phyloP scores from a whole-genome alignment of 169 alveolate species.

The Plasmodium reichenowi region DNA sequence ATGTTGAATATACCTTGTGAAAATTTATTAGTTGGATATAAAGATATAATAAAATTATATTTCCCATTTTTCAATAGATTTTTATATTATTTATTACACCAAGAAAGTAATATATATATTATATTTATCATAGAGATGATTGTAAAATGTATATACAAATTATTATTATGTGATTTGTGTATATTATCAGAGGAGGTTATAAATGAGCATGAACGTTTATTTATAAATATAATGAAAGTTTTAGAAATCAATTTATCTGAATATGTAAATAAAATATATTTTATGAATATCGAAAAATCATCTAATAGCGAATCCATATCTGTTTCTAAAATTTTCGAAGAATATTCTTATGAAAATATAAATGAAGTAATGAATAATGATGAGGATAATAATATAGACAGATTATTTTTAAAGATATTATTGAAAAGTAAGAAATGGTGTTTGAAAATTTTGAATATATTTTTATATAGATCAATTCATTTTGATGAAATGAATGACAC shows the following conservation, averaged over 20 bases:
- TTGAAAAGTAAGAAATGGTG: slow-evolving; percentile 68
- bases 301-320: slow-evolving; percentile 6
- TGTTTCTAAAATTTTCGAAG: slow-evolving; percentile 66
- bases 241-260: slow-evolving; percentile 47
- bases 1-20: slow-evolving; percentile 67
- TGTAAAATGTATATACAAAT: slow-evolving; percentile 50
- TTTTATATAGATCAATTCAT: slow-evolving; percentile 62
- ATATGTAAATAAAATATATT: slow-evolving; percentile 51
- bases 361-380: slow-evolving; percentile 27
- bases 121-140: slow-evolving; percentile 28
- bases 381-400: slow-evolving; percentile 31
- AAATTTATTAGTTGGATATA: slow-evolving; percentile 66
- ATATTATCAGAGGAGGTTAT: slow-evolving; percentile 47
- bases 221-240: slow-evolving; percentile 56
- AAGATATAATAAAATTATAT: slow-evolving; percentile 56
- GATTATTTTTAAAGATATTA: slow-evolving; percentile 16
- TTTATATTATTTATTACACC: slow-evolving; percentile 24
- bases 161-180: slow-evolving; percentile 40
- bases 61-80: slow-evolving; percentile 49
- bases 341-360: slow-evolving; percentile 63
- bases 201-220: slow-evolving; percentile 47
- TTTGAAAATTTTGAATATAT: slow-evolving; percentile 56
- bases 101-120: slow-evolving; percentile 26
- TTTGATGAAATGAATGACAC: slow-evolving; percentile 68
- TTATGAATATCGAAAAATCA: slow-evolving; percentile 15